Conservation (phyloP, 495 filamentous ascomycete species). For the Penicillium waksmanii region DNA sequence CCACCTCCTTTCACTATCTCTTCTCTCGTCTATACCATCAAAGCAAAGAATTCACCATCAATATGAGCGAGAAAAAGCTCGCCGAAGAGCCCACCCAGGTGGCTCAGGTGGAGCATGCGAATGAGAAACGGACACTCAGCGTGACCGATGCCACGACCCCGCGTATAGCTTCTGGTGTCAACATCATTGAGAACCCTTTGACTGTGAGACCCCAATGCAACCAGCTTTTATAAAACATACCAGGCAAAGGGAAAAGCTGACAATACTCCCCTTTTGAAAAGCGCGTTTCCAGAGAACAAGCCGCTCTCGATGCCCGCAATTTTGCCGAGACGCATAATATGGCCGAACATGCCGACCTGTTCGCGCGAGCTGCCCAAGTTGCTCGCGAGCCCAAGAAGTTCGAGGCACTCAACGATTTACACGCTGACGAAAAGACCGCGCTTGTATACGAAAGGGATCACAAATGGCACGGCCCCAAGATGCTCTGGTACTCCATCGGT, state of each 20-base stretch:
- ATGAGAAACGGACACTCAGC: not conserved
- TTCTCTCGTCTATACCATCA: not conserved
- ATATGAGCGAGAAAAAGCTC: conserved; percentile 4
- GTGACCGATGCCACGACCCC: conserved; percentile 2
- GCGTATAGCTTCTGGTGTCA: conserved; percentile 29
- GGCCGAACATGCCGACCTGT: conserved; percentile 45
- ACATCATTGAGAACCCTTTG: conserved; percentile 49
- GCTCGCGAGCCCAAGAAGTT: conserved; percentile 33
- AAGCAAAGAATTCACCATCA: not conserved
- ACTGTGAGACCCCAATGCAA: conserved; percentile 30
- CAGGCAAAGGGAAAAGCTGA: not conserved
- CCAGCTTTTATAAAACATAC: not conserved
- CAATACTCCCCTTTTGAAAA: conserved; percentile 15
- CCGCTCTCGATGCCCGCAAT: conserved; percentile 36
- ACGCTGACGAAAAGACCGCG: conserved; percentile 24
- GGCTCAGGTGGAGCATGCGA: conserved; percentile 3
- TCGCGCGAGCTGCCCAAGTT: conserved; percentile 45
- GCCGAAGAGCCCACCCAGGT: not conserved
- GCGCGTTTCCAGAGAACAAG: conserved; percentile 38
- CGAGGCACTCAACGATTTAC: conserved; percentile 22
- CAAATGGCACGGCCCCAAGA: conserved; percentile 39
- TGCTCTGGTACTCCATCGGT: conserved; percentile 41
- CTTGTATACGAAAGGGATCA: conserved; percentile 36
- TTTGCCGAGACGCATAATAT: conserved; percentile 45
- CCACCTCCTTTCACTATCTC: not conserved